Percentiles rank a stretch among this genome's conserved stretches.
Evolutionary conservation across 2,329 filamentous ascomycete genomes (phyloP).

Genomic region (Colletotrichum tanaceti): DNA sequence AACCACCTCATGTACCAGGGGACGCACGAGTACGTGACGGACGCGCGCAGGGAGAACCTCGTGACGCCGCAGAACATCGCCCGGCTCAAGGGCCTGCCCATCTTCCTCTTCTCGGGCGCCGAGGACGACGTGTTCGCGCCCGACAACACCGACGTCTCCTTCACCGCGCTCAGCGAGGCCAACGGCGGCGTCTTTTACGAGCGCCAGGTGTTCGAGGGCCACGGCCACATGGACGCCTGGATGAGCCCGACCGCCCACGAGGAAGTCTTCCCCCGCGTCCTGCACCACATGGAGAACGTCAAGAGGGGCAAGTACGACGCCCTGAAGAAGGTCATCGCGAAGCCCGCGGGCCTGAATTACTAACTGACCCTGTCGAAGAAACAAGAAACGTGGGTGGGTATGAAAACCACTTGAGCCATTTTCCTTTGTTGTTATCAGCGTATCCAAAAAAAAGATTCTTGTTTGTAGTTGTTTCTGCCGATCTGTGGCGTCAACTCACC

Average conservation of each 20-base stretch:
- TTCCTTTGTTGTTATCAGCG: not conserved
- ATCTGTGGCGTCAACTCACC: no score
- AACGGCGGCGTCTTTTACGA: constrained; percentile 44
- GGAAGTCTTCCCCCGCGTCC: constrained; percentile 43
- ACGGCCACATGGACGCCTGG: constrained; percentile 46
- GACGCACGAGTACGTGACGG: constrained; percentile 57
- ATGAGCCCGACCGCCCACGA: constrained; percentile 42
- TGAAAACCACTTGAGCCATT: no score
- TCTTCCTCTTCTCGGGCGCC: constrained; percentile 41
- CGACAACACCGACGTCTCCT: constrained; percentile 45
- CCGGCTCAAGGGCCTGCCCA: constrained; percentile 33
- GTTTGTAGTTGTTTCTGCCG: no score
- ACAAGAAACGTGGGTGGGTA: no score
- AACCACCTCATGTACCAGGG: constrained; percentile 68
- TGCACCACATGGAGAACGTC: constrained; percentile 30
- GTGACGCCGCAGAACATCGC: constrained; percentile 27
- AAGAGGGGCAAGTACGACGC: not conserved
- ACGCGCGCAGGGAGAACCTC: constrained; percentile 14
- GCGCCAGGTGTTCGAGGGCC: constrained; percentile 43
- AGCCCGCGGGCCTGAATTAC: not conserved
- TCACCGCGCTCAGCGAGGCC: constrained; percentile 42
- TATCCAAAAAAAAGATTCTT: not conserved
- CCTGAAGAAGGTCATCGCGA: not conserved
- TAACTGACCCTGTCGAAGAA: no score
- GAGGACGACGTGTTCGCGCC: constrained; percentile 43